A percentile compares a stretch with the other conserved stretches of the same genome.
Conservation (phyloP, 768 basidiomycete species). For the Pleurotus ostreatus region DNA sequence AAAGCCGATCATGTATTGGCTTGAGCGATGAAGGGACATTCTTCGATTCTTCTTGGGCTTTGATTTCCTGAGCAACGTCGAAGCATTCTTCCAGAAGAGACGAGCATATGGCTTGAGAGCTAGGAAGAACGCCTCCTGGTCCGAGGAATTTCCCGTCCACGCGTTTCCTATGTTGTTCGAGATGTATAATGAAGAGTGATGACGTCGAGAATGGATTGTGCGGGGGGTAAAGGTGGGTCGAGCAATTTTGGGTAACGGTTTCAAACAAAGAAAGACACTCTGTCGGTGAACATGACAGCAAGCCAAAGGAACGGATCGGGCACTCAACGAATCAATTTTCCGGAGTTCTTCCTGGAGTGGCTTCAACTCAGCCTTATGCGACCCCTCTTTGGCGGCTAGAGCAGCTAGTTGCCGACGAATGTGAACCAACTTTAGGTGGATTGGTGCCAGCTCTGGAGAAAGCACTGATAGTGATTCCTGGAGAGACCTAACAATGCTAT, state of each 20-base stretch:
- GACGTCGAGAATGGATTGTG: too few species aligned
- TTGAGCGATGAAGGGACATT: conserved; percentile 82
- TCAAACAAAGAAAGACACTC: conserved; percentile 15
- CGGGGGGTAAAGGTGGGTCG: neutral
- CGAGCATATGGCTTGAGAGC: conserved; percentile 87
- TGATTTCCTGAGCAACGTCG: conserved; percentile 92
- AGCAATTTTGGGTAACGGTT: conserved; percentile 12
- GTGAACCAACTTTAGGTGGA: conserved; percentile 85
- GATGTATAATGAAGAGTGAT: neutral
- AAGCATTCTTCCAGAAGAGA: conserved; percentile 96
- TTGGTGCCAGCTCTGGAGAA: conserved; percentile 84
- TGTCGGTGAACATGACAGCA: conserved; percentile 23
- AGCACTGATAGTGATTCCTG: conserved; percentile 83
- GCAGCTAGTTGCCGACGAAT: conserved; percentile 86
- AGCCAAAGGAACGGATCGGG: conserved; percentile 28
- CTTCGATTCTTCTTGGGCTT: conserved; percentile 86
- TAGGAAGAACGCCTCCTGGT: conserved; percentile 84
- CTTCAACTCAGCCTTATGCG: conserved; percentile 84
- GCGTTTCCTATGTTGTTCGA: conserved; percentile 55
- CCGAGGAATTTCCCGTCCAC: conserved; percentile 96
- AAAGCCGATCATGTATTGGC: conserved; percentile 90
- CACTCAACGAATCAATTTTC: conserved; percentile 94
- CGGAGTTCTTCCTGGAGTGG: conserved; percentile 88
- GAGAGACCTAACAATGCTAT: conserved; percentile 72
- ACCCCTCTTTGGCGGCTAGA: conserved; percentile 83